Evolutionary conservation across 495 filamentous ascomycete genomes (phyloP).

Genomic region (Sphaerosporella brunnea): DNA sequence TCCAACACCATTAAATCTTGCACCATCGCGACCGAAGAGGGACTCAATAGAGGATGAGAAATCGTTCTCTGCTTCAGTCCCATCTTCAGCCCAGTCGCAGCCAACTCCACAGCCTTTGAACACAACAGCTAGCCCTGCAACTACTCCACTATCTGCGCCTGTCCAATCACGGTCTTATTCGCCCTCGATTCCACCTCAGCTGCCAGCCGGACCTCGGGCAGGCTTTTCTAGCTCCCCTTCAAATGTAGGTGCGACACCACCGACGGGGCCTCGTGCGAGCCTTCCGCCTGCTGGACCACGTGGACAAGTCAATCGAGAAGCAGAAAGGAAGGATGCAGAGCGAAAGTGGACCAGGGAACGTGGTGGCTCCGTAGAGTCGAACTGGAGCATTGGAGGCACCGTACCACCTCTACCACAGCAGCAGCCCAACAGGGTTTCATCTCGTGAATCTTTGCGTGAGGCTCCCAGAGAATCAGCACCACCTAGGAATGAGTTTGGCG

Average conservation of each 20-base stretch:
- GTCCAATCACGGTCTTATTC: slow-evolving; percentile 21
- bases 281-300: slow-evolving; percentile 22
- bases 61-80: slow-evolving; percentile 15
- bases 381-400: slow-evolving; percentile 4
- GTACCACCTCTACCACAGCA: slow-evolving; percentile 1
- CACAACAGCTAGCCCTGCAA: slow-evolving; percentile 8
- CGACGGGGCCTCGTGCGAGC: slow-evolving; percentile 22
- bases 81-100: slow-evolving; percentile 11
- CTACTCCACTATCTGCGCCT: slow-evolving; percentile 17
- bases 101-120: slow-evolving; percentile 15
- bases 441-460: slow-evolving; percentile 7
- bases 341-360: slow-evolving; percentile 12
- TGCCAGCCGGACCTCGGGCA: slow-evolving; percentile 14
- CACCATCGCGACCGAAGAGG: neutral
- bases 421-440: slow-evolving; percentile 6
- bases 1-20: neutral
- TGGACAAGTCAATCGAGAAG: slow-evolving; percentile 17
- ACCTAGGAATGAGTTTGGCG: slow-evolving; percentile 8
- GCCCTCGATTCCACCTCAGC: slow-evolving; percentile 10
- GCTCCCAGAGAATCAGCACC: neutral
- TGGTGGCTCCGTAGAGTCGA: too few relatives aligned
- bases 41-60: slow-evolving; percentile 13
- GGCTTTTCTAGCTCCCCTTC: slow-evolving; percentile 7
- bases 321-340: slow-evolving; percentile 11
- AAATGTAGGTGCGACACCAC: slow-evolving; percentile 7